Conservation (phyloP, 352 stramenopile genomes). For the Globisporangium ultimum region DNA sequence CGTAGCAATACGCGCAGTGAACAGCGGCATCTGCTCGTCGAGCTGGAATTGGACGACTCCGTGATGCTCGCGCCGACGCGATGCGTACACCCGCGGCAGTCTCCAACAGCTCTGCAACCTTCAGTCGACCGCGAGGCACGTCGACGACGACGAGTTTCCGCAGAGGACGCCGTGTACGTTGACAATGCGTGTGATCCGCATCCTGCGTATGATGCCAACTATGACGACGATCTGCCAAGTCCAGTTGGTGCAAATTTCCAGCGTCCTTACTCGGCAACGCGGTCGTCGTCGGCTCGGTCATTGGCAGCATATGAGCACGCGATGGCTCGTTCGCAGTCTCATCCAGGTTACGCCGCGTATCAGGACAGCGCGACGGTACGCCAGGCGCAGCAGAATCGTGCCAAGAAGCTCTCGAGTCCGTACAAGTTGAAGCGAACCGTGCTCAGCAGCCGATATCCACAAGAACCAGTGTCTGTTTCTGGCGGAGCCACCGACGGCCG, state of each 20-base stretch:
- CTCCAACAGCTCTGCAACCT: slow-evolving; percentile 18
- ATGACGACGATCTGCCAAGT: not conserved
- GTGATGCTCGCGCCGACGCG: slow-evolving; percentile 16
- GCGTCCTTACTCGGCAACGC: slow-evolving; percentile 6
- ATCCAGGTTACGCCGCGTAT: not conserved
- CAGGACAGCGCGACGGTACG: not conserved
- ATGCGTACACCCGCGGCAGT: slow-evolving; percentile 6
- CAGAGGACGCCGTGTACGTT: not conserved
- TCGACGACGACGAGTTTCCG: not conserved
- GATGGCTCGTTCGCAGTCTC: not conserved
- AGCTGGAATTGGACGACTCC: slow-evolving; percentile 63
- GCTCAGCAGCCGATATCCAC: slow-evolving; percentile 28
- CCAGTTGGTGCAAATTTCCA: not conserved
- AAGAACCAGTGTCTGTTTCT: not conserved
- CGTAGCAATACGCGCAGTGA: slow-evolving; percentile 12
- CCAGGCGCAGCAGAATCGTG: slow-evolving; percentile 5
- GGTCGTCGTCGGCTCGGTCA: not conserved
- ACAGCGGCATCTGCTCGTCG: slow-evolving; percentile 52
- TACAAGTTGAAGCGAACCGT: slow-evolving; percentile 69
- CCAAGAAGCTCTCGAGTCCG: slow-evolving; percentile 38
- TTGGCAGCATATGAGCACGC: not conserved
- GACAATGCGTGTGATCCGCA: not conserved
- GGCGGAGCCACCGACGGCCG: not conserved
- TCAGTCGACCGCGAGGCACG: not conserved
- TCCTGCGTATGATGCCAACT: not conserved